These are phyloP conservation scores for Carex sylvatica DNA, from an alignment of 202 grass and related monocot genomes.

Conservation along the genomic window DNA sequence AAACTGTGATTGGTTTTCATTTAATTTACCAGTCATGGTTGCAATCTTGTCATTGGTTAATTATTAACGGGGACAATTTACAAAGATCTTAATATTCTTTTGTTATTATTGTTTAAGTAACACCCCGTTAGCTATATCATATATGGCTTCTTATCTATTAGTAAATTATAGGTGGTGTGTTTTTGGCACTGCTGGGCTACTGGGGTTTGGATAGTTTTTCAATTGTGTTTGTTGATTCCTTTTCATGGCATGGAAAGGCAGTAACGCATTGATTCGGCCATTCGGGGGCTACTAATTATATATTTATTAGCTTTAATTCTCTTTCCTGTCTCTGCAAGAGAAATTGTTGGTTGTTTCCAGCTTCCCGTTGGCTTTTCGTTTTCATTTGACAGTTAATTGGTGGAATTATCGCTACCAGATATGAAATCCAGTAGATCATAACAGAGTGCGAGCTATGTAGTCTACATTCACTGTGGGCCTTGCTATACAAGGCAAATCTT, in stretches of 20 bases:
- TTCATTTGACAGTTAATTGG: background rate
- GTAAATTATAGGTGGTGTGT: background rate
- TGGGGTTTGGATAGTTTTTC: background rate
- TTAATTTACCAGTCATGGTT: background rate
- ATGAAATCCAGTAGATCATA: background rate
- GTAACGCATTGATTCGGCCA: background rate
- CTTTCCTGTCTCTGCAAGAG: background rate
- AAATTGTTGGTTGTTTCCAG: background rate
- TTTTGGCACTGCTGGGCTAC: background rate
- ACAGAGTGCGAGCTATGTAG: background rate
- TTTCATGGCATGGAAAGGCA: background rate
- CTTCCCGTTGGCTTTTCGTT: background rate
- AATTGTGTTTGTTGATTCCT: background rate
- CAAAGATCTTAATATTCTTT: background rate
- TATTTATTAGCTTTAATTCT: too few species aligned
- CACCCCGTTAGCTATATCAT: too few species aligned
- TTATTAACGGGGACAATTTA: background rate
- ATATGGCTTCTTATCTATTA: background rate
- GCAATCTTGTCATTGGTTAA: background rate
- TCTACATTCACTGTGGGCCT: background rate
- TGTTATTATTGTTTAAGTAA: conserved; percentile 5
- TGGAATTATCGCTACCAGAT: background rate
- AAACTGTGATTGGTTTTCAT: background rate
- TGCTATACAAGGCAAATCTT: background rate
- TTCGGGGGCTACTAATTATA: background rate